Evolutionary conservation across 2,329 filamentous ascomycete genomes (phyloP), one percentile per base, ranked within the genome.

Genomic region (Microascus cirrosus): DNA sequence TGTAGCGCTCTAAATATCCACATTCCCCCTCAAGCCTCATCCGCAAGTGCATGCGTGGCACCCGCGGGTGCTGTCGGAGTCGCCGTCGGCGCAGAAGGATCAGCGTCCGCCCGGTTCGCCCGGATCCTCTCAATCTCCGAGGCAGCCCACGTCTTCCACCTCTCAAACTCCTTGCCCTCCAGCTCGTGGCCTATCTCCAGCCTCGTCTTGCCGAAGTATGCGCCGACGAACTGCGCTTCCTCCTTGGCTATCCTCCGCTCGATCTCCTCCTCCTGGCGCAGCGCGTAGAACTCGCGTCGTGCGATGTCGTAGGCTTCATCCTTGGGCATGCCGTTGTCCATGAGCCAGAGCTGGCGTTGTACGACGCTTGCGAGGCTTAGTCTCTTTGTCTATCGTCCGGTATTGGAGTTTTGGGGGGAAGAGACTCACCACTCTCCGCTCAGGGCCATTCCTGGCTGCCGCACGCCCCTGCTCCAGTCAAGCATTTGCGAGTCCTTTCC

Each of bases 261-360:
- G 54, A 96, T 82, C 63, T 96, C 91, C 65, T 95, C 85, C 60
- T 84, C 78, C 65, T 95, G 87, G 60, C 94, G 87, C 62, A 93
- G 73, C 53, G 80, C 77, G 75, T 99, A 99, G 73, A 97, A 96
- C 70, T 99, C 93, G 63, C 86, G 86, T 60, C 94, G 88, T 8
- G 89, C 91, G 58, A 78, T 75, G 72, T 97, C 93, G 75, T 99
- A 99, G 35, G 94, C 91, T 63, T 82, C 71, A 48, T 79, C 76
- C 68, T 82, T 82, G 55, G 77, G 79, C 68, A 89, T 79, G 56
- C 76, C 74, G 10, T 77, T 66, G 62, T 83, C 83, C 76, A 96
- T 89, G 60, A 97, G 80, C 82, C 86, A 95, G 60, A 94, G 69
- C 69, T 97, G 93, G 61, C 93, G 85, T 73, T 97, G 93, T 10